Percentiles rank a stretch among this genome's conserved stretches.
phyloP scores from a whole-genome alignment of 495 filamentous ascomycete genomes.

The Penicillium longicatenatum region DNA sequence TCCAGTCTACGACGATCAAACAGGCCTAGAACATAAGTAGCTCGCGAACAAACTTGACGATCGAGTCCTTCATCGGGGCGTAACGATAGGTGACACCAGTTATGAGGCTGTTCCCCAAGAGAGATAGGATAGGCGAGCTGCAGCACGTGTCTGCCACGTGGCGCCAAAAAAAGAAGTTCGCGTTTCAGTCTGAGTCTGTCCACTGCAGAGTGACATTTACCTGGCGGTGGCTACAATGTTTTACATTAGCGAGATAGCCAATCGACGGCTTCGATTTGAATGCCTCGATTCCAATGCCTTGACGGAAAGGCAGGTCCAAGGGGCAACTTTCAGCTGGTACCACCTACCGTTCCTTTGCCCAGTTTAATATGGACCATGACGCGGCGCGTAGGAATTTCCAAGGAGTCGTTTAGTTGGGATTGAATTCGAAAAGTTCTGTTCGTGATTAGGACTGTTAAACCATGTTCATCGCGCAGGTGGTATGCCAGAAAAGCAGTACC shows the following conservation, averaged over 20 bases:
- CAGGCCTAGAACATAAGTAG: neutral
- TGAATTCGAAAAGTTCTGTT: neutral
- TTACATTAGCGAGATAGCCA: constrained; percentile 10
- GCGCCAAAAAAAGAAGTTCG: constrained; percentile 8
- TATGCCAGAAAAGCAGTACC: neutral
- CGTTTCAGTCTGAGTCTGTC: constrained; percentile 10
- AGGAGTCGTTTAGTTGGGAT: neutral
- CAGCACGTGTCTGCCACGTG: constrained; percentile 34
- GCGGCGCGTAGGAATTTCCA: neutral
- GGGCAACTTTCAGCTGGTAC: constrained; percentile 1
- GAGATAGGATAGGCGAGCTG: constrained; percentile 30
- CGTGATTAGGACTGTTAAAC: constrained; percentile 6
- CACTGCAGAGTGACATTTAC: constrained; percentile 4
- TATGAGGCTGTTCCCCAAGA: constrained; percentile 16
- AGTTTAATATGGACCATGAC: neutral
- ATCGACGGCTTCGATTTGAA: neutral
- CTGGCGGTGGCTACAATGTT: constrained; percentile 6
- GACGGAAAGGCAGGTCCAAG: neutral
- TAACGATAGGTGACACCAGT: constrained; percentile 13
- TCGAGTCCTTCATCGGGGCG: constrained; percentile 16
- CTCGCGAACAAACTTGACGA: neutral
- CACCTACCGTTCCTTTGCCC: neutral
- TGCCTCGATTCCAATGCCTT: neutral
- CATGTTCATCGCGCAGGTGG: constrained; percentile 13
- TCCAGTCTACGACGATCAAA: neutral